Base-by-base conservation (phyloP, 208 protist genomes). In the Trypanosoma cruzi region DNA sequence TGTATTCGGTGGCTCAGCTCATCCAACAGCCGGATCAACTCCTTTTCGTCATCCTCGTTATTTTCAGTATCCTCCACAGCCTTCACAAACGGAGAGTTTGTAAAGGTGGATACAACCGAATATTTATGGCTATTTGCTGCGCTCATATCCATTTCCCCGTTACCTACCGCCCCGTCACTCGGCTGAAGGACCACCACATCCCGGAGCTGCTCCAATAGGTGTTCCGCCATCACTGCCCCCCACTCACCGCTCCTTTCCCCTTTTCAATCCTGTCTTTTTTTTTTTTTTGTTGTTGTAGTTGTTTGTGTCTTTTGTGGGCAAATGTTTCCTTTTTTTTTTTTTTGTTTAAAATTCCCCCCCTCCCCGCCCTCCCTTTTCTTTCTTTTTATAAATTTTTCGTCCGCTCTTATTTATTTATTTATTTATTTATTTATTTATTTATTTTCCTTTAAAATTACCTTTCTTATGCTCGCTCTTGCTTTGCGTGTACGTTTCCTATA, bases 21-120 rank as follows among this genome's bases (percentile, higher is more conserved):
- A 49, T 90, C 77, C 31, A 87, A 70, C 11, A 87, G 62, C 5
- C 80, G 75, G 54, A 82, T 55, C 48, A 90, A 64, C 56, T 83
- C 57, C 29, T 72, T 73, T 48, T 73, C 48, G 32, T 81, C 75
- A 42, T 79, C 75, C 8, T 80, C 79, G 6, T 70, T 60, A 28
- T 61, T 72, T 31, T 75, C 68, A 14, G 55, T 60, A 11, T 65
- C 61, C 26, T 34, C 72, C 26, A 54, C 29, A 31, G 60, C 37
- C 28, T 69, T 55, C 11, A 28, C 64, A 60, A 54, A 71, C 16
- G 64, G 69, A 31, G 73, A 68, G 67, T 81, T 60, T 65, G 60
- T 22, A 54, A 50, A 29, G 26, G 44, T 20, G 63, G 44, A 5
- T 29, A 13, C n/a, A 29, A 29, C 24, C 31, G 59, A 7, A 34